phyloP scores from a whole-genome alignment of 768 basidiomycete species.

The Boletus patriciae region DNA sequence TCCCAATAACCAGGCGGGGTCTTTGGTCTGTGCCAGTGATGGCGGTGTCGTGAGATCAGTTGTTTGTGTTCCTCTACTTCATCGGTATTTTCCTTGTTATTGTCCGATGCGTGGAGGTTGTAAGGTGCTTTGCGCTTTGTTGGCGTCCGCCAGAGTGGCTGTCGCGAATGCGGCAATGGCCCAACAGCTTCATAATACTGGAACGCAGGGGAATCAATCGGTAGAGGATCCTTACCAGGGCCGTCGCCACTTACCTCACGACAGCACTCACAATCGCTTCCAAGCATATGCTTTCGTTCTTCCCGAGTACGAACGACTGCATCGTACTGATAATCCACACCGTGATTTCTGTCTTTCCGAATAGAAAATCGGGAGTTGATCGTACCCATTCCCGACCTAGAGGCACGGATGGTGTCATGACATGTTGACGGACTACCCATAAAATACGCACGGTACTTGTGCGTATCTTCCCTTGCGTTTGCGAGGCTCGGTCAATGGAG shows the following conservation, averaged over 20 bases:
- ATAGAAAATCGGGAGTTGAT: slow-evolving; percentile 71
- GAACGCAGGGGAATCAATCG: neutral
- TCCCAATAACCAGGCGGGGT: slow-evolving; percentile 91
- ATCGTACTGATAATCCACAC: slow-evolving; percentile 66
- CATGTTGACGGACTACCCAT: neutral
- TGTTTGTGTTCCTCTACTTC: slow-evolving; percentile 57
- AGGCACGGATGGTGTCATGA: slow-evolving; percentile 1
- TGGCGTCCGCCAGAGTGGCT: slow-evolving; percentile 76
- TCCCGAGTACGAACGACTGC: slow-evolving; percentile 71
- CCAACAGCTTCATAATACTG: slow-evolving; percentile 83
- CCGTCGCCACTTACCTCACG: slow-evolving; percentile 52
- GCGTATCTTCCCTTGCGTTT: slow-evolving; percentile 65
- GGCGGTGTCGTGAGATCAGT: slow-evolving; percentile 68
- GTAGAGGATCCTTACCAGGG: too few species aligned
- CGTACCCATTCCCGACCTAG: slow-evolving; percentile 37
- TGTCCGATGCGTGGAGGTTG: slow-evolving; percentile 1
- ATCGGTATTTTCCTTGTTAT: slow-evolving; percentile 35
- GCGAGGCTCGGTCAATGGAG: slow-evolving; percentile 27
- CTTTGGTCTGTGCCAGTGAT: slow-evolving; percentile 64
- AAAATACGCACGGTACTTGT: slow-evolving; percentile 36
- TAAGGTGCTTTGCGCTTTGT: slow-evolving; percentile 31
- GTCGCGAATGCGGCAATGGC: slow-evolving; percentile 65
- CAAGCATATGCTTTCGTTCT: slow-evolving; percentile 65
- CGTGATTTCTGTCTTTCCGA: slow-evolving; percentile 62
- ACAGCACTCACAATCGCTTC: slow-evolving; percentile 81